Evolutionary conservation across 441 rosid species (phyloP).

Genomic region (Mallotus repandus): DNA sequence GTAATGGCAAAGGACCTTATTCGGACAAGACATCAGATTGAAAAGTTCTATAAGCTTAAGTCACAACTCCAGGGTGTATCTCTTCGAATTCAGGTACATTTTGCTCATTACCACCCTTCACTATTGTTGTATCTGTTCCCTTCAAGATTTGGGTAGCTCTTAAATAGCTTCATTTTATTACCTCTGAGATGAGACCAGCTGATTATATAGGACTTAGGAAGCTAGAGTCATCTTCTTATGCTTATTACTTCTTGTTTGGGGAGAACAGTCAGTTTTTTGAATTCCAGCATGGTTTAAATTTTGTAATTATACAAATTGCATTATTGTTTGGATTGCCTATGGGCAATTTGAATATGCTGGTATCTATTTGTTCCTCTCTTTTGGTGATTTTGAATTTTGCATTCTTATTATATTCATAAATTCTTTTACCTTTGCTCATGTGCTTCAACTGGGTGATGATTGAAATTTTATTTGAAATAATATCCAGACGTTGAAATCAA

Average conservation of each 20-base stretch:
- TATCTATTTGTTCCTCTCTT: not conserved
- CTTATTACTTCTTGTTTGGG: not conserved
- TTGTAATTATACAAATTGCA: no score
- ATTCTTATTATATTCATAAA: not conserved
- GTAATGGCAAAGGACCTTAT: slow-evolving; percentile 98
- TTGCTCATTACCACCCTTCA: not conserved
- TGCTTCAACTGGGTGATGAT: not conserved
- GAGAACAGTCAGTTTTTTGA: not conserved
- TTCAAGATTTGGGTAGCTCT: not conserved
- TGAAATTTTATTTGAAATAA: not conserved
- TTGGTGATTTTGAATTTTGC: not conserved
- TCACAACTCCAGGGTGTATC: slow-evolving; percentile 97
- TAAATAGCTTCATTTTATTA: not conserved
- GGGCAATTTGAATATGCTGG: no score
- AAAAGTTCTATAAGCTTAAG: slow-evolving; percentile 85
- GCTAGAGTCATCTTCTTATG: not conserved
- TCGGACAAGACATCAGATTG: slow-evolving; percentile 86
- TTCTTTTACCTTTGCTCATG: not conserved
- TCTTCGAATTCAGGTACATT: slow-evolving; percentile 83
- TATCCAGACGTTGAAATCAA: slow-evolving; percentile 80
- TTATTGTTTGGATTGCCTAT: no score
- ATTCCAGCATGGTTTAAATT: not conserved
- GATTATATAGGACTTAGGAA: no score
- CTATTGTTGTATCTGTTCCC: not conserved
- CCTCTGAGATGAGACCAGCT: not conserved